Conservation (phyloP, 495 filamentous ascomycete genomes). For the Physcia stellaris region DNA sequence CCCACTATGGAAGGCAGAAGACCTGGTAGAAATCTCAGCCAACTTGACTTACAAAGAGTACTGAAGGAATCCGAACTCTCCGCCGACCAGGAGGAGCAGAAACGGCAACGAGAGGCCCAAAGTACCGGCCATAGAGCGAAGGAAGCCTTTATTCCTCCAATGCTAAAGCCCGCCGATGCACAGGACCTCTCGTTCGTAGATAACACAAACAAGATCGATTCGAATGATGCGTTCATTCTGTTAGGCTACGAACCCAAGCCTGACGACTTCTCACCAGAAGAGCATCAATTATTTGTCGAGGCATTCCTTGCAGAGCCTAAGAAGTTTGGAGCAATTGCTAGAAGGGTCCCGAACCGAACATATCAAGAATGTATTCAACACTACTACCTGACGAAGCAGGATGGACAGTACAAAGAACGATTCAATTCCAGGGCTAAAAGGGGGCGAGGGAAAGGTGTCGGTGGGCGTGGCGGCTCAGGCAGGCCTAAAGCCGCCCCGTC, state of each 20-base stretch:
- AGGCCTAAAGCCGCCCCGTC: slow-evolving; percentile 43
- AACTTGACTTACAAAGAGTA: slow-evolving; percentile 64
- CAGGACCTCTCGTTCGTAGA: slow-evolving; percentile 48
- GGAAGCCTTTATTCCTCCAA: slow-evolving; percentile 73
- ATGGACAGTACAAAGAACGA: slow-evolving; percentile 65
- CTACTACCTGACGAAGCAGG: slow-evolving; percentile 88
- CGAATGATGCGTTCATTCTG: slow-evolving; percentile 49
- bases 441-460: slow-evolving; percentile 45
- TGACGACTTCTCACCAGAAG: slow-evolving; percentile 73
- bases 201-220: slow-evolving; percentile 53
- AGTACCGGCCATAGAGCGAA: slow-evolving; percentile 47
- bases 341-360: slow-evolving; percentile 52
- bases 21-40: slow-evolving; percentile 50
- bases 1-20: slow-evolving; percentile 33
- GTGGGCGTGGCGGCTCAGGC: slow-evolving; percentile 29
- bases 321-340: slow-evolving; percentile 83
- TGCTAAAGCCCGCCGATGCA: slow-evolving; percentile 45
- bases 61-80: slow-evolving; percentile 58
- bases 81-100: slow-evolving; percentile 57
- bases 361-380: slow-evolving; percentile 85
- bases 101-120: slow-evolving; percentile 51
- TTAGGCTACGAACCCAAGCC: slow-evolving; percentile 63
- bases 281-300: slow-evolving; percentile 64
- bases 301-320: slow-evolving; percentile 73
- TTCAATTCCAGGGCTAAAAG: slow-evolving; percentile 36